These are phyloP conservation scores for Venturia oleaginea DNA, from an alignment of 2,329 filamentous ascomycete genomes.

Conservation along the genomic window DNA sequence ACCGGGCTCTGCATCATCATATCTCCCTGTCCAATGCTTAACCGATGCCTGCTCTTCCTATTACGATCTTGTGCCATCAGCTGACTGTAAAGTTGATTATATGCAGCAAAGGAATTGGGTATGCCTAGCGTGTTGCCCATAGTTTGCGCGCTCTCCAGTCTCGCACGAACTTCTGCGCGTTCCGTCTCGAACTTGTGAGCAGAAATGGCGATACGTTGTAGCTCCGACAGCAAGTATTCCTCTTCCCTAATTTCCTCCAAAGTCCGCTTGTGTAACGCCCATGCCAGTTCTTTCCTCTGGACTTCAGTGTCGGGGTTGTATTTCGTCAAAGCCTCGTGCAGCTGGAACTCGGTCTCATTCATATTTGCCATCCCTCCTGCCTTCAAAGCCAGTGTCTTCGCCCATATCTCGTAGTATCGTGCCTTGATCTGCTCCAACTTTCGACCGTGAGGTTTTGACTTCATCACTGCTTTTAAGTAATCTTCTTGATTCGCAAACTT, in stretches of 20 bases:
- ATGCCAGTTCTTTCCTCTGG: conserved; percentile 74
- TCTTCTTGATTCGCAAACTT: conserved; percentile 8
- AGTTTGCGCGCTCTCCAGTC: conserved; percentile 60
- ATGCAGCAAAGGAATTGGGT: conserved; percentile 52
- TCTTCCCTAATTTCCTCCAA: conserved; percentile 89
- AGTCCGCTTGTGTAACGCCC: conserved; percentile 66
- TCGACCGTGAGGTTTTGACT: conserved; percentile 40
- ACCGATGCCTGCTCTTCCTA: conserved; percentile 63
- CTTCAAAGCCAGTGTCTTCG: conserved; percentile 32
- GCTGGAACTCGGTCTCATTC: conserved; percentile 72
- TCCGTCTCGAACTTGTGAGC: conserved; percentile 82
- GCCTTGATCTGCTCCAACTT: conserved; percentile 86
- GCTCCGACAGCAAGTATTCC: conserved; percentile 76
- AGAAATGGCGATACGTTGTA: conserved; percentile 82
- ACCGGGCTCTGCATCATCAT: conserved; percentile 17
- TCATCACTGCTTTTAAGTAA: conserved; percentile 15
- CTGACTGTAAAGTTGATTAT: conserved; percentile 72
- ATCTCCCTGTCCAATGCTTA: conserved; percentile 30
- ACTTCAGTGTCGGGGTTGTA: conserved; percentile 77
- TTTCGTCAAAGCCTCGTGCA: conserved; percentile 76
- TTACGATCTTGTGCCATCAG: conserved; percentile 76
- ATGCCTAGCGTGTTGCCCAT: conserved; percentile 40
- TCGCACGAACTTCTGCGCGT: conserved; percentile 74
- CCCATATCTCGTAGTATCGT: conserved; percentile 77
- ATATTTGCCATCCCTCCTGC: conserved; percentile 44